These are phyloP conservation scores for Amauroascus verrucosus DNA, from an alignment of 2,329 filamentous ascomycete genomes.

Conservation along the genomic window DNA sequence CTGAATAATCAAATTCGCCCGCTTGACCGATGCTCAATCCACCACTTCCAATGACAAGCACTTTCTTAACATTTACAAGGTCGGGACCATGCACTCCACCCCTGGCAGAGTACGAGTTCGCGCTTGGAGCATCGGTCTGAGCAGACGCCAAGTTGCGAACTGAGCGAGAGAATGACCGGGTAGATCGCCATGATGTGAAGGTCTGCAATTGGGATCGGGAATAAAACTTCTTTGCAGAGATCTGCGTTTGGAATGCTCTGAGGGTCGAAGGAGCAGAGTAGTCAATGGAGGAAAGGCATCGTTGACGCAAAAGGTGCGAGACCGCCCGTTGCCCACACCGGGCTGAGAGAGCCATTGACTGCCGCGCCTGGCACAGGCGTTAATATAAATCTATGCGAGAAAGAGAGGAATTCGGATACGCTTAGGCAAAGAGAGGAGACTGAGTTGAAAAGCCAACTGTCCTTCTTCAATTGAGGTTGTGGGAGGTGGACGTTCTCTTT, in stretches of 20 bases:
- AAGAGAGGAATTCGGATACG: not conserved
- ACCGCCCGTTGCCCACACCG: conserved; percentile 35
- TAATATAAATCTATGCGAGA: not conserved
- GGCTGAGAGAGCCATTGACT: conserved; percentile 39
- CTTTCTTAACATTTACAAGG: conserved; percentile 87
- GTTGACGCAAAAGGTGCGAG: conserved; percentile 33
- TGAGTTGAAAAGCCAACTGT: not conserved
- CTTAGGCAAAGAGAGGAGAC: not conserved
- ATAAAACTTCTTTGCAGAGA: conserved; percentile 25
- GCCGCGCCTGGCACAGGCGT: conserved; percentile 23
- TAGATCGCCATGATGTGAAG: conserved; percentile 31
- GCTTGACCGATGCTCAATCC: conserved; percentile 95
- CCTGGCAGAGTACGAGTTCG: conserved; percentile 80
- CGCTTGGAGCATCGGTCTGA: conserved; percentile 57
- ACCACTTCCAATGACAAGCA: conserved; percentile 89
- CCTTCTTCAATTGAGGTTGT: not conserved
- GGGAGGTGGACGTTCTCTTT: not conserved
- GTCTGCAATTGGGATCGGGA: conserved; percentile 30
- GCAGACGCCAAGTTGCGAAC: conserved; percentile 32
- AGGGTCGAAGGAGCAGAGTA: conserved; percentile 28
- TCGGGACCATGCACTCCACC: conserved; percentile 71
- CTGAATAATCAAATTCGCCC: conserved; percentile 97
- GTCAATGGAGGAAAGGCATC: conserved; percentile 29
- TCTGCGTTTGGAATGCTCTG: conserved; percentile 32
- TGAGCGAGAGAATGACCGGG: conserved; percentile 35